Evolutionary conservation across 768 basidiomycete species (phyloP), one percentile per base, ranked within the genome.

Genomic region (Russula emetica): DNA sequence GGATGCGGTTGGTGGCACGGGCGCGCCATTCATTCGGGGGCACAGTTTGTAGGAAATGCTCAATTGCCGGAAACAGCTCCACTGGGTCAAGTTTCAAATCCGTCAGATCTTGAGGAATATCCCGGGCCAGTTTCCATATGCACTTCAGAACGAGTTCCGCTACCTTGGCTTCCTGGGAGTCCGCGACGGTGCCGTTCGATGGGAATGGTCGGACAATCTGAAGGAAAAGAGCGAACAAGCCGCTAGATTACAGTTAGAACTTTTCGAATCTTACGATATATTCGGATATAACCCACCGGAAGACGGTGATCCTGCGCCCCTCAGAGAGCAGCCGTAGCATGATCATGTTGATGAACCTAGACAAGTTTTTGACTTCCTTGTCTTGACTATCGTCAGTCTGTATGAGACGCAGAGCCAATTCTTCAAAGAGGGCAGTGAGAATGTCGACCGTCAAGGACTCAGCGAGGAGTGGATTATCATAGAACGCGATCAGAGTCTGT

Each of bases 271-370:
- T 10, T n/a, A 14, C 30, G 30, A 61, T 51, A 28, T 22, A 70
- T 30, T 10, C 2, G 45, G 11, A 32, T 28, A 45, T 44, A 22
- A 69, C 87, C 71, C 58, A 94, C 94, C 91, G 82, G 77, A 96
- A 96, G 59, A 95, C 88, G 0, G 93, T 87, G 83, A 94, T 94
- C 62, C 90, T 82, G 67, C 93, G 81, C 18, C 90, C 89, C 11
- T 93, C 94, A 38, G 93, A 90, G 77, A 99, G 96, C 60, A 97
- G 74, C 36, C 95, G 88, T 62, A 99, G 78, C 66, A 98, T 89
- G 62, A 98, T 94, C 92, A 98, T 95, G 75, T 99, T 99, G 76
- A 99, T 95, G 75, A 97, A 98, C 55, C 92, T 85, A 6, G 94
- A 94, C 62, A 98, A 72, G 72, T 98, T 97, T 72, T 94, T 93